Percentiles rank a stretch among this genome's conserved stretches.
Evolutionary conservation across 345 rosid genomes (phyloP).

Genomic region (Murraya paniculata): DNA sequence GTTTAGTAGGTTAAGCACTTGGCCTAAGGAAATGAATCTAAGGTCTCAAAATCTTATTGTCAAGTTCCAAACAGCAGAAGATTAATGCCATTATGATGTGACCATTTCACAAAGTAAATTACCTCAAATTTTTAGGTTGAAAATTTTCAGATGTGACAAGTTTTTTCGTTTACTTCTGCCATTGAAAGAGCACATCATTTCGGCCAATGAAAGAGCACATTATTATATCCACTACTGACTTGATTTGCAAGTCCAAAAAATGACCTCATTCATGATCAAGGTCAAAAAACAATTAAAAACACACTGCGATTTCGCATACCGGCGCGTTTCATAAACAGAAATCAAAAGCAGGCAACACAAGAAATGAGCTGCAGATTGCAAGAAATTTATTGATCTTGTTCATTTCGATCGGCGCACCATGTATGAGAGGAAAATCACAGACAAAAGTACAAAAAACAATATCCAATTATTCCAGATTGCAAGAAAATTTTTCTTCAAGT

Average conservation of each 20-base stretch:
- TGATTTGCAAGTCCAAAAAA: not conserved
- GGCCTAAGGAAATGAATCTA: not conserved
- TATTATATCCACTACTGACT: not conserved
- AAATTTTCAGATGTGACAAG: not conserved
- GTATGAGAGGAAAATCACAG: not conserved
- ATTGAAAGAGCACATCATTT: not conserved
- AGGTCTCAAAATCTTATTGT: not conserved
- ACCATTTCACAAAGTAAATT: not conserved
- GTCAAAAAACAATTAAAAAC: not conserved
- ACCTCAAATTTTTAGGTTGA: not conserved
- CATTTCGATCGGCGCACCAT: no score
- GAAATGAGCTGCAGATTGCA: no score
- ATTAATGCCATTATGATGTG: not conserved
- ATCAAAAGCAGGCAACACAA: not conserved
- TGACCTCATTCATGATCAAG: not conserved
- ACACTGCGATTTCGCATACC: not conserved
- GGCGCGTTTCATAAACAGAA: not conserved
- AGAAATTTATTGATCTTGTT: no score
- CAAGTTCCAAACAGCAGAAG: not conserved
- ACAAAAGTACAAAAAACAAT: not conserved
- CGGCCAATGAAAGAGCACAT: not conserved
- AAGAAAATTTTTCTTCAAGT: not conserved
- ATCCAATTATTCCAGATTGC: not conserved
- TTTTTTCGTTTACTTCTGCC: not conserved
- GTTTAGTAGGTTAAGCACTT: not conserved